Percentiles rank a stretch among this genome's conserved stretches.
phyloP scores from a whole-genome alignment of 208 protist species.

The Crithidia sp. region DNA sequence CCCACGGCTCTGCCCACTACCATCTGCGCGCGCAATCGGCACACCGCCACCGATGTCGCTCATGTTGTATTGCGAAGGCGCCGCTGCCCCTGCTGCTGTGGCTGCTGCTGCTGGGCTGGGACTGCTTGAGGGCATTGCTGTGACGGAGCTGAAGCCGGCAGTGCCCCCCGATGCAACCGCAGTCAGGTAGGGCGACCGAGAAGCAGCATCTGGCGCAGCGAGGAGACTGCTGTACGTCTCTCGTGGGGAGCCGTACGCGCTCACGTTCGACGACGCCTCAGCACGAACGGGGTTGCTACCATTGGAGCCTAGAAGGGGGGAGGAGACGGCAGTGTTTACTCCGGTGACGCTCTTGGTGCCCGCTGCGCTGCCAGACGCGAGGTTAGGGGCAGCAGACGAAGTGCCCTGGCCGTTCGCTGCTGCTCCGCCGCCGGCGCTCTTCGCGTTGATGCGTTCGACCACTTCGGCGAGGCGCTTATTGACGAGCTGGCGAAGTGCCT shows the following conservation, averaged over 20 bases:
- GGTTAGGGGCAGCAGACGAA: not conserved
- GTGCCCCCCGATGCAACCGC: not conserved
- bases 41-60: too few species aligned
- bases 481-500: conserved; percentile 63
- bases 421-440: not conserved
- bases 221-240: conserved; percentile 2
- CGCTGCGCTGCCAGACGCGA: not conserved
- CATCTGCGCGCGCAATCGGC: too few species aligned
- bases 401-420: not conserved
- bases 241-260: conserved; percentile 3
- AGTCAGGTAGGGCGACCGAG: conserved; percentile 4
- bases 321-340: not conserved
- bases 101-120: not conserved
- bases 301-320: not conserved
- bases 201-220: not conserved
- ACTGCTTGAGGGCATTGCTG: not conserved
- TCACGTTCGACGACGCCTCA: conserved; percentile 5
- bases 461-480: conserved; percentile 52
- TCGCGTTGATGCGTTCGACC: conserved; percentile 28
- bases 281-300: not conserved
- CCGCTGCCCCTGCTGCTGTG: too few species aligned
- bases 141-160: not conserved
- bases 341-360: not conserved
- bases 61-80: too few species aligned
- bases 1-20: too few species aligned